These are phyloP conservation scores for Porphyrellus cyaneotinctus DNA, from an alignment of 768 basidiomycete genomes.

Conservation along the genomic window DNA sequence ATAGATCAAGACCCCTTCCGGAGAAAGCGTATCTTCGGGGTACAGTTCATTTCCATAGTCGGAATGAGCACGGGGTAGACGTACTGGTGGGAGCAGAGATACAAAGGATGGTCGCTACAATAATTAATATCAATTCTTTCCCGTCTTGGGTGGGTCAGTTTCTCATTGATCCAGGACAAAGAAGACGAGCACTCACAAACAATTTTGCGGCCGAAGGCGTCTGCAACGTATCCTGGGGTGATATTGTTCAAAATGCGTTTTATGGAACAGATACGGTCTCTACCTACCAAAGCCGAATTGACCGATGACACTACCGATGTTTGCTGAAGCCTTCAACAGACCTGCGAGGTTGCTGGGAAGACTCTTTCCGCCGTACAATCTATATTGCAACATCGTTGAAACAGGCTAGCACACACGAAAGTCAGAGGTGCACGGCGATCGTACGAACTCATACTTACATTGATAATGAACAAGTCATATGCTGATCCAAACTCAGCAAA, in stretches of 20 bases:
- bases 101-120: slow-evolving; percentile 68
- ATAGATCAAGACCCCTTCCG: slow-evolving; percentile 54
- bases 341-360: slow-evolving; percentile 58
- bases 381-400: slow-evolving; percentile 62
- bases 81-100: slow-evolving; percentile 61
- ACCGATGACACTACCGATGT: slow-evolving; percentile 70
- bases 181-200: slow-evolving; percentile 41
- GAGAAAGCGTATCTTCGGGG: slow-evolving; percentile 44
- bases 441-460: slow-evolving; percentile 35
- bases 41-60: not conserved
- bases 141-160: slow-evolving; percentile 45
- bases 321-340: slow-evolving; percentile 62
- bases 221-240: slow-evolving; percentile 56
- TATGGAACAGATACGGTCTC: not conserved
- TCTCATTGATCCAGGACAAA: not conserved
- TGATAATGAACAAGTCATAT: slow-evolving; percentile 70
- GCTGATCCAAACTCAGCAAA: slow-evolving; percentile 37
- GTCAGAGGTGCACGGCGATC: not conserved
- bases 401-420: slow-evolving; percentile 44
- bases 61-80: not conserved
- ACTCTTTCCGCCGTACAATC: slow-evolving; percentile 48
- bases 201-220: slow-evolving; percentile 64
- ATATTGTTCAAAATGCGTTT: not conserved
- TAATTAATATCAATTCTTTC: slow-evolving; percentile 78
- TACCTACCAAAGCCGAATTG: slow-evolving; percentile 56